These are phyloP conservation scores for Verticillium dahliae DNA, from an alignment of 2,329 filamentous ascomycete species.

Conservation along the genomic window DNA sequence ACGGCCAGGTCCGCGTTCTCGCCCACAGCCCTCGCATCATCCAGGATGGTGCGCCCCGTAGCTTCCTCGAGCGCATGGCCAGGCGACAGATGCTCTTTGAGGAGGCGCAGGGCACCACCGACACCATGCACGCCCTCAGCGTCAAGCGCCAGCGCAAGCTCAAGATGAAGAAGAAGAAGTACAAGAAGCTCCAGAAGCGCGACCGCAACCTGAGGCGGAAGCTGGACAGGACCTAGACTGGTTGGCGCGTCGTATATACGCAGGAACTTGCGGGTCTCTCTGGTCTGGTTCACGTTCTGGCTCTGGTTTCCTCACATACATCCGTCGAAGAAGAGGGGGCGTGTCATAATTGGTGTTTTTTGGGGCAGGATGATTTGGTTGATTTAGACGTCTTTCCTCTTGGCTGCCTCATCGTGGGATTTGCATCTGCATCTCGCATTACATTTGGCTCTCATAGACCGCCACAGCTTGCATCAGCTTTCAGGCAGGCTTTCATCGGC, in stretches of 20 bases:
- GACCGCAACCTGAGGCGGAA: slow-evolving; percentile 85
- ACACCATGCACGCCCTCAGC: slow-evolving; percentile 73
- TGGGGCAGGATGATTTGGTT: neutral
- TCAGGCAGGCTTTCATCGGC: neutral
- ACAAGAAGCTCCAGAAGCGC: slow-evolving; percentile 96
- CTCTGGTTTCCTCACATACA: neutral
- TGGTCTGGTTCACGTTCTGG: neutral
- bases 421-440: neutral
- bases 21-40: slow-evolving; percentile 55
- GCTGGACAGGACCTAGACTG: slow-evolving; percentile 49
- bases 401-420: neutral
- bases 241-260: neutral
- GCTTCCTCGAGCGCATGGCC: slow-evolving; percentile 66
- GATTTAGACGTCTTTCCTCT: neutral
- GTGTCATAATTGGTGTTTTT: neutral
- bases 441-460: neutral
- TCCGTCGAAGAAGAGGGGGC: neutral
- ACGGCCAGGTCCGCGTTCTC: slow-evolving; percentile 53
- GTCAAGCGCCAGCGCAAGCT: slow-evolving; percentile 88
- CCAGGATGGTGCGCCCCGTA: slow-evolving; percentile 39
- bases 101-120: slow-evolving; percentile 40
- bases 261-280: neutral
- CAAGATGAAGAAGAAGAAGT: slow-evolving; percentile 99
- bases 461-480: neutral
- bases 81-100: slow-evolving; percentile 56